Evolutionary conservation across 2,329 filamentous ascomycete genomes (phyloP), one percentile per base, ranked within the genome.

Genomic region (Neoascochyta sp.): DNA sequence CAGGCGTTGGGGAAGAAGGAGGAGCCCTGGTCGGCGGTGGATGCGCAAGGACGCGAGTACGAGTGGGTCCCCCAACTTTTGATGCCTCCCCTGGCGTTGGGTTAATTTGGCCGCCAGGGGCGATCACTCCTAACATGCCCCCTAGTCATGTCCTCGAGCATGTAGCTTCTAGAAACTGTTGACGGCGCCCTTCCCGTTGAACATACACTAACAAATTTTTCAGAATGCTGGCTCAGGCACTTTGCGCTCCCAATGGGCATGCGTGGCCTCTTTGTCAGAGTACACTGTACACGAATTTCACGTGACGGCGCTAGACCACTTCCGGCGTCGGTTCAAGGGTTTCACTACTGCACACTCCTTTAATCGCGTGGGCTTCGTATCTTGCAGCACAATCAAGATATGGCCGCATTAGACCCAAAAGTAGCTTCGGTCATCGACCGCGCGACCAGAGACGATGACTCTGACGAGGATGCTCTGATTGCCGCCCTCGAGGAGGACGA

Each of bases 381-480:
- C 41, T 32, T 31, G 24, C 10, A 28, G 15, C 22, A 35, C 24
- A 27, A 32, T 32, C 13, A 11, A 45, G 38, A 41, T 12, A 73
- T 72, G 68, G 41, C 69, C 11, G 52, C 58, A 24, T 45, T 76
- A 31, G 73, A 76, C 50, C 49, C 68, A 24, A 67, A 68, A 38
- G 73, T 76, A 18, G 72, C 73, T 24, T 59, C 60, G 16, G 50
- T 75, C 13, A 63, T 76, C 16, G 73, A 73, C 52, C 52, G 53
- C 24, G 56, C 53, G 16, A 44, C 47, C 27, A 50, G 65, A 35
- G 55, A 58, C 19, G 57, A 64, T 38, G 70, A 73, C 41, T 68
- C 67, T 4, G 74, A 76, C 40, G 73, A 78, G 52, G 78, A 80
- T 48, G 74, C 73, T 24, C 68, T 81, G 32, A 75, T 81, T 43